Conservation (phyloP, 2,329 filamentous ascomycete genomes). For the Coniella lustricola region DNA sequence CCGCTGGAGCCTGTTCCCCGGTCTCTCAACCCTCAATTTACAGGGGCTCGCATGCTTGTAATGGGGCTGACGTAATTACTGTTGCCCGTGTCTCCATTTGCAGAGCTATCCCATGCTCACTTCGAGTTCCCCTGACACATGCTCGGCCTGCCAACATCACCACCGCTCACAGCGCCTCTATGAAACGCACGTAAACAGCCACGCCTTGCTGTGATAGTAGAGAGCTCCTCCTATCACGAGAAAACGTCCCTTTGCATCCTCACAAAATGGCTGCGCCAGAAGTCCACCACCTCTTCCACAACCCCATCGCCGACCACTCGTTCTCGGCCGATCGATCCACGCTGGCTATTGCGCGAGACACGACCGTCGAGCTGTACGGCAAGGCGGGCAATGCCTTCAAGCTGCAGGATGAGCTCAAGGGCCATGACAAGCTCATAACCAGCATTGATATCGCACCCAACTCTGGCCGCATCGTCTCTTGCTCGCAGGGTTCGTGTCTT, state of each 20-base stretch:
- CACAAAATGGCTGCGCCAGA: conserved; percentile 73
- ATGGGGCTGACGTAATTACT: conserved; percentile 7
- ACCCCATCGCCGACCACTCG: conserved; percentile 93
- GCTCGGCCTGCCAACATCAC: not conserved
- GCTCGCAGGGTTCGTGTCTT: conserved; percentile 69
- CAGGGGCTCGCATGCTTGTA: conserved; percentile 13
- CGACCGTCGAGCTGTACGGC: conserved; percentile 80
- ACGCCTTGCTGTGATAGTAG: conserved; percentile 65
- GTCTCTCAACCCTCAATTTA: conserved; percentile 4
- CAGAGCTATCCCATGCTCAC: not conserved
- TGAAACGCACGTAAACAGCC: conserved; percentile 1
- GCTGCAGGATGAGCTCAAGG: conserved; percentile 86
- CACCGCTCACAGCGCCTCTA: conserved; percentile 2
- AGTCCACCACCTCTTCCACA: conserved; percentile 94
- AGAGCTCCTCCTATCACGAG: conserved; percentile 87
- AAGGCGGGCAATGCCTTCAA: conserved; percentile 67
- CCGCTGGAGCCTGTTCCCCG: too few relatives aligned
- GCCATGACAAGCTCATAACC: conserved; percentile 95
- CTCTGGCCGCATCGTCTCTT: conserved; percentile 91
- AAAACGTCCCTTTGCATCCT: conserved; percentile 5
- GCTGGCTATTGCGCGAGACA: conserved; percentile 86
- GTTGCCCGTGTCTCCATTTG: conserved; percentile 5
- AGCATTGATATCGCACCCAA: conserved; percentile 90
- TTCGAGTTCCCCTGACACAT: conserved; percentile 6
- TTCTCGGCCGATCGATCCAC: conserved; percentile 89